A percentile compares a stretch with the other conserved stretches of the same genome.
These are phyloP conservation scores for Cladophialophora bantiana DNA, from an alignment of 2,329 filamentous ascomycete genomes.

Conservation along the genomic window DNA sequence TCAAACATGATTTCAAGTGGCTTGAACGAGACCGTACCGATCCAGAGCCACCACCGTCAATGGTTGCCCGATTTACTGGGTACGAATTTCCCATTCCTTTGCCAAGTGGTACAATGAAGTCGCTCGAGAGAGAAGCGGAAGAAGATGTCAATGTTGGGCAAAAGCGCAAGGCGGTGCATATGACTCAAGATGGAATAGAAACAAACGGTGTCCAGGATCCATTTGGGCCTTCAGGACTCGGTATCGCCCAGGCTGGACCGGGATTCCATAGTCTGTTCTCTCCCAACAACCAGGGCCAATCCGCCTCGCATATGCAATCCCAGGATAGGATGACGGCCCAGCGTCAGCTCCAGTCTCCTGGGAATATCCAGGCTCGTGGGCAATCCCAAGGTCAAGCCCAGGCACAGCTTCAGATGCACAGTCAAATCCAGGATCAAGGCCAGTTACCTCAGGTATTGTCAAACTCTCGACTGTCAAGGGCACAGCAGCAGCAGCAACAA, in stretches of 20 bases:
- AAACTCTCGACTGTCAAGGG: neutral
- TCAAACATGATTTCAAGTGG: constrained; percentile 17
- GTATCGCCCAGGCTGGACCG: too few relatives aligned
- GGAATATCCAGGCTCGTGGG: neutral
- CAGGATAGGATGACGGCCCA: neutral
- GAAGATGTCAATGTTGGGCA: constrained; percentile 1
- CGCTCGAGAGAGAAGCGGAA: neutral
- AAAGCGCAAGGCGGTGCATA: constrained; percentile 13
- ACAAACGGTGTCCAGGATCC: neutral
- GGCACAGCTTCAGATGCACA: neutral
- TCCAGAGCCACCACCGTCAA: constrained; percentile 17
- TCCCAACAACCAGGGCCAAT: neutral
- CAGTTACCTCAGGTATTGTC: neutral
- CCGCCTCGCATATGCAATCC: neutral
- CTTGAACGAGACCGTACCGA: constrained; percentile 7
- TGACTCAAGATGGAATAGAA: neutral
- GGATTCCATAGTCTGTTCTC: neutral
- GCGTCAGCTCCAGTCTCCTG: neutral
- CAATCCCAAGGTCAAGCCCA: neutral
- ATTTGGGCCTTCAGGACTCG: neutral
- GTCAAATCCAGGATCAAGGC: neutral
- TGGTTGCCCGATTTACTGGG: constrained; percentile 10
- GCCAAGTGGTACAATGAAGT: constrained; percentile 19
- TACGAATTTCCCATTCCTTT: constrained; percentile 26
- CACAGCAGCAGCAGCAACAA: neutral